Base-by-base conservation (phyloP, 225 moss, liverwort and hornwort genomes). In the Bryum argenteum region DNA sequence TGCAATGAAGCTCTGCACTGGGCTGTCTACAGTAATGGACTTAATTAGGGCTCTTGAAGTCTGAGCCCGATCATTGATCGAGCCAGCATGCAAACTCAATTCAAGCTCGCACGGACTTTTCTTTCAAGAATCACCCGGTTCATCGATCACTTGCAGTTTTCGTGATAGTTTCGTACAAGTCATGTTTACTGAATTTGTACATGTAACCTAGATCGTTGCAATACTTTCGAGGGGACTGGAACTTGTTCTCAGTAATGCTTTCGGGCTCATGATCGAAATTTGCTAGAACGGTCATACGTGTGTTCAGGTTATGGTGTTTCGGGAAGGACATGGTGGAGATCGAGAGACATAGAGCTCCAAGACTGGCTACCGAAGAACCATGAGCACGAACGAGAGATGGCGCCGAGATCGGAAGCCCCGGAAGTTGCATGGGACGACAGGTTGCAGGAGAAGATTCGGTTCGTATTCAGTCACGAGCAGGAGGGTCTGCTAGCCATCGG, bases 401-500 rank as follows among this genome's bases (percentile, higher is more conserved):
- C 15, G 28, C 2, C 13, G 69, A 28, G 9, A 26, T 33, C 42
- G 0, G 77, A 18, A 20, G 33, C 42, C 10, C 17, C 15, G 17
- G 48, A 44, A 12, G 12, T 48, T 48, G 48, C 18, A 1, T 83
- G 69, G 83, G 75, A 83, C 39, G 75, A 75, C 42, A 67, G 21
- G 37, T 40, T 83, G 63, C 78, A 76, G 53, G 87, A 87, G 66
- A 80, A 71, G 19, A 76, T 87, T 54, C 76, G 78, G 2, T 78
- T 87, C 63, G 83, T 87, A 22, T 83, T 87, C 81, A 78, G 80
- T 52, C 78, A 83, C 69, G 73, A 83, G 40, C 78, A 81, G 39
- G 73, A 81, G 10, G 87, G 87, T 15, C 54, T 87, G 65, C 87
- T 87, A 7, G 78, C 87, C 61, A 87, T 87, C 26, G 81, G 87